A percentile compares a stretch with the other conserved stretches of the same genome.
These are phyloP conservation scores for Apiosordaria backusii DNA, from an alignment of 495 filamentous ascomycete species.

Conservation along the genomic window DNA sequence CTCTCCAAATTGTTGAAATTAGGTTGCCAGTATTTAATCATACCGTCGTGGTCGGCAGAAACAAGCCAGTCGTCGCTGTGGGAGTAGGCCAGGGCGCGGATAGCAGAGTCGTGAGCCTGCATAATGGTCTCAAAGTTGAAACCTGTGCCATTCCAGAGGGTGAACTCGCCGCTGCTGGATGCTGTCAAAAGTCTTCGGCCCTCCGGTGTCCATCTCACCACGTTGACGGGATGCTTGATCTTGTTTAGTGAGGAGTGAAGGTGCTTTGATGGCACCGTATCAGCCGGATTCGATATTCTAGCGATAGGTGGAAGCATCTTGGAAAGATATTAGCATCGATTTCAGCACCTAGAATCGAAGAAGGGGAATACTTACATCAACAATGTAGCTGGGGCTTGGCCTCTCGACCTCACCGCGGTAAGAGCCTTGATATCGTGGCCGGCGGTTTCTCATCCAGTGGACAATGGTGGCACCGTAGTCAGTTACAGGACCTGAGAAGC, in stretches of 20 bases:
- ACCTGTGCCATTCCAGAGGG: slow-evolving; percentile 95
- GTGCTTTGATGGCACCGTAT: slow-evolving; percentile 83
- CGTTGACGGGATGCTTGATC: slow-evolving; percentile 93
- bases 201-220: slow-evolving; percentile 97
- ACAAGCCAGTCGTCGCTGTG: slow-evolving; percentile 96
- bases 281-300: slow-evolving; percentile 64
- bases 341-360: not conserved
- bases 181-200: slow-evolving; percentile 86
- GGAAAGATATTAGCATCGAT: slow-evolving; percentile 27
- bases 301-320: slow-evolving; percentile 87
- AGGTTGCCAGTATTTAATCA: slow-evolving; percentile 98
- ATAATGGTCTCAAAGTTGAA: slow-evolving; percentile 99
- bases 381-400: slow-evolving; percentile 80
- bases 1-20: slow-evolving; percentile 99
- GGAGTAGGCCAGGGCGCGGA: slow-evolving; percentile 82
- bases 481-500: slow-evolving; percentile 69
- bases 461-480: slow-evolving; percentile 92
- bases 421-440: slow-evolving; percentile 67
- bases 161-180: slow-evolving; percentile 95
- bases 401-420: slow-evolving; percentile 71
- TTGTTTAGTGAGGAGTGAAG: slow-evolving; percentile 96
- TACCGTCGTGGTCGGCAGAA: slow-evolving; percentile 89
- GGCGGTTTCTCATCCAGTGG: slow-evolving; percentile 86
- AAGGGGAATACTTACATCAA: slow-evolving; percentile 63
- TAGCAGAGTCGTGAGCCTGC: slow-evolving; percentile 93